phyloP scores from a whole-genome alignment of 2,329 filamentous ascomycete species.

The Talaromyces sp. region DNA sequence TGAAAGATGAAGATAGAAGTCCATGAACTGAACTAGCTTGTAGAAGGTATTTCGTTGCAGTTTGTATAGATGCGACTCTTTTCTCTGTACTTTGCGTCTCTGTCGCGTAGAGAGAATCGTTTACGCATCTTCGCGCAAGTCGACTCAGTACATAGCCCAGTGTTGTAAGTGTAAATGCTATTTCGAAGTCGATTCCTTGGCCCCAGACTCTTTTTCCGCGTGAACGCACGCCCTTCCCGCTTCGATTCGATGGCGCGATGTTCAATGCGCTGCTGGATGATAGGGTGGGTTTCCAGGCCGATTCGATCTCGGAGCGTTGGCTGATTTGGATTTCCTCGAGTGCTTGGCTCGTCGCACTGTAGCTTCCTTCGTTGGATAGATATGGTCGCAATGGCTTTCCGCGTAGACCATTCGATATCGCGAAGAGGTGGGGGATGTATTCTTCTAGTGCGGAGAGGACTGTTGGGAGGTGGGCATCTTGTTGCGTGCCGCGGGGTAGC shows the following conservation, averaged over 20 bases:
- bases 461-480: slow-evolving; percentile 69
- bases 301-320: slow-evolving; percentile 67
- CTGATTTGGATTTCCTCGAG: slow-evolving; percentile 69
- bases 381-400: background rate
- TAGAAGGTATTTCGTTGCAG: slow-evolving; percentile 76
- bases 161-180: slow-evolving; percentile 76
- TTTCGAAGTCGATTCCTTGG: slow-evolving; percentile 76
- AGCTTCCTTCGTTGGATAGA: background rate
- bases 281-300: slow-evolving; percentile 81
- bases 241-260: background rate
- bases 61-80: slow-evolving; percentile 68
- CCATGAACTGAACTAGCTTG: slow-evolving; percentile 78
- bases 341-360: slow-evolving; percentile 13
- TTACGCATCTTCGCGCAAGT: slow-evolving; percentile 71
- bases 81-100: slow-evolving; percentile 67
- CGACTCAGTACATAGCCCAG: slow-evolving; percentile 74
- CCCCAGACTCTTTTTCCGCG: slow-evolving; percentile 71
- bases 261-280: slow-evolving; percentile 51
- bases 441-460: slow-evolving; percentile 70
- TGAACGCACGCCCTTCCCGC: slow-evolving; percentile 36
- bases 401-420: slow-evolving; percentile 73
- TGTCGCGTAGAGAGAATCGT: slow-evolving; percentile 68
- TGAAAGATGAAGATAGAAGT: slow-evolving; percentile 63
- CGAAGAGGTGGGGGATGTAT: slow-evolving; percentile 83
- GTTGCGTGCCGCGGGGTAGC: slow-evolving; percentile 67